These are phyloP conservation scores for Geotrichum reessii DNA, from an alignment of 1,139 yeast species.

Conservation along the genomic window DNA sequence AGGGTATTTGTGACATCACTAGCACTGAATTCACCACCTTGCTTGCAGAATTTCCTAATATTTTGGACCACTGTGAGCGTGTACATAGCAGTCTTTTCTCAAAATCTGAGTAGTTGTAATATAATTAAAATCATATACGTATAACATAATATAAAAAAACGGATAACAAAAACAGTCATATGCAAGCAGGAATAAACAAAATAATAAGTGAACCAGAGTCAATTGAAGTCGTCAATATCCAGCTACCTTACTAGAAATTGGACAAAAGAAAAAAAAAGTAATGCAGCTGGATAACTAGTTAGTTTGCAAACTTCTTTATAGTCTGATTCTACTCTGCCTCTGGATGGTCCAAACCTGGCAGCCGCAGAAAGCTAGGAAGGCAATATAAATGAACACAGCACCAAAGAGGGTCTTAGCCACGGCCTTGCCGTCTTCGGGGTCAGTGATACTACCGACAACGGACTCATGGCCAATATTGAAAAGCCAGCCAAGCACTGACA, in stretches of 20 bases:
- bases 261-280: too few relatives aligned
- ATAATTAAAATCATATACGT: constrained; percentile 1
- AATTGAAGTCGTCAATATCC: neutral
- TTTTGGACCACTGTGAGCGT: constrained; percentile 21
- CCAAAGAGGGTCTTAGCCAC: constrained; percentile 87
- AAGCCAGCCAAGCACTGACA: constrained; percentile 75
- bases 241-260: neutral
- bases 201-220: neutral
- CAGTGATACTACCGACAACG: constrained; percentile 85
- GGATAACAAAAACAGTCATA: neutral
- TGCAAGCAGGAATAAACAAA: neutral
- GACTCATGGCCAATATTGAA: constrained; percentile 81
- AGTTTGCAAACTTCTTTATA: constrained; percentile 20
- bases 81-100: constrained; percentile 18
- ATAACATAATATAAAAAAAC: constrained; percentile 1
- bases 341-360: constrained; percentile 63
- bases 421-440: constrained; percentile 88
- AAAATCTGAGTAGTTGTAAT: neutral
- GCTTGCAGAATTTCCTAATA: constrained; percentile 18
- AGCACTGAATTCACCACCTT: constrained; percentile 22
- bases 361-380: constrained; percentile 83
- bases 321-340: constrained; percentile 54
- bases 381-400: constrained; percentile 78
- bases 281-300: neutral
- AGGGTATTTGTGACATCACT: neutral